phyloP scores from a whole-genome alignment of 306 rosid species.

The Quercus wislizeni region DNA sequence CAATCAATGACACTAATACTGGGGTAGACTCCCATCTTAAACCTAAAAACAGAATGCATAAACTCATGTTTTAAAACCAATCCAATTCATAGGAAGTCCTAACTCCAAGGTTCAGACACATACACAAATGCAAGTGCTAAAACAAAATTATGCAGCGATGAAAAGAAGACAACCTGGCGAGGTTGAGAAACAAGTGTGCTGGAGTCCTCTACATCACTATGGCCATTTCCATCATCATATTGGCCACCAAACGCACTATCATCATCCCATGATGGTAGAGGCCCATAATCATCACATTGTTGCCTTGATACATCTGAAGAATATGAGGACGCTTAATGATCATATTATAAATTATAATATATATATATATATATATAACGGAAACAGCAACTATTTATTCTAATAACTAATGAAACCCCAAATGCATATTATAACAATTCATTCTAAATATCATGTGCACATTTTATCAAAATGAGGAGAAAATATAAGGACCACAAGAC shows the following conservation, averaged over 20 bases:
- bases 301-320: slow-evolving; percentile 56
- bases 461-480: neutral
- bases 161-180: slow-evolving; percentile 69
- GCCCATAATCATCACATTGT: slow-evolving; percentile 43
- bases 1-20: too few species aligned
- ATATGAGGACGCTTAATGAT: neutral
- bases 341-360: too few species aligned
- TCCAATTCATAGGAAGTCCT: neutral
- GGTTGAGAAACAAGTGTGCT: slow-evolving; percentile 77
- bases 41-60: neutral
- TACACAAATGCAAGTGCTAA: neutral
- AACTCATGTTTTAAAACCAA: neutral
- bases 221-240: slow-evolving; percentile 54
- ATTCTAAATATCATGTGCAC: neutral
- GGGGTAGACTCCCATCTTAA: neutral
- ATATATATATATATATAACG: too few species aligned
- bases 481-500: neutral
- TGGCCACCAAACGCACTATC: slow-evolving; percentile 55
- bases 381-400: too few species aligned
- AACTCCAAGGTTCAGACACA: neutral
- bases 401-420: too few species aligned
- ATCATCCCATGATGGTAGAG: slow-evolving; percentile 62
- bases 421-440: neutral
- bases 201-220: slow-evolving; percentile 67
- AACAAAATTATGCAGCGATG: neutral